A percentile compares a stretch with the other conserved stretches of the same genome.
Evolutionary conservation across 371 early-diverging fungal genomes (phyloP).

Genomic region (Choanephora cucurbitarum): DNA sequence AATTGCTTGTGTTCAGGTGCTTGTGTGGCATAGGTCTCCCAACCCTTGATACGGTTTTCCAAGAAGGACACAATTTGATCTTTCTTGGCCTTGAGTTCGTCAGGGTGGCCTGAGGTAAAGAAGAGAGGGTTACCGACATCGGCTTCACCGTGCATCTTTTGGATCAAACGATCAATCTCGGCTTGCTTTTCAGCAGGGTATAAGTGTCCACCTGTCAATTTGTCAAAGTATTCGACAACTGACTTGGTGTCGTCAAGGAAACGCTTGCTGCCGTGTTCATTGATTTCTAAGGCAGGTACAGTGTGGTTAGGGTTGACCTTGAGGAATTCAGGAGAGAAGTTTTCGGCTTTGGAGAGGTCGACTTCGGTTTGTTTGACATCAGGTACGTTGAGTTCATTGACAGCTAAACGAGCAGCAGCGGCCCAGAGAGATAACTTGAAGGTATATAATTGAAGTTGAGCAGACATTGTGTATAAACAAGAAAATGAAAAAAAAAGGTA

Average conservation of each 20-base stretch:
- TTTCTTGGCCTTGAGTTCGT: slow-evolving; percentile 32
- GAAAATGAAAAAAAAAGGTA: too few species aligned
- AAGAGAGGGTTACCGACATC: slow-evolving; percentile 41
- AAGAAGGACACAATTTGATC: slow-evolving; percentile 25
- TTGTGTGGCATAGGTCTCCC: slow-evolving; percentile 22
- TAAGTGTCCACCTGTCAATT: slow-evolving; percentile 15
- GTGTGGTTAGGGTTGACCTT: slow-evolving; percentile 37
- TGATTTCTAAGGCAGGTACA: slow-evolving; percentile 35
- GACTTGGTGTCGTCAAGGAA: slow-evolving; percentile 23
- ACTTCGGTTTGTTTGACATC: slow-evolving; percentile 29
- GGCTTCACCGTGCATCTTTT: slow-evolving; percentile 31
- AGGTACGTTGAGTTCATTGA: slow-evolving; percentile 28
- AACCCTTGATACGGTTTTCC: slow-evolving; percentile 33
- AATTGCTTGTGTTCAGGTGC: slow-evolving; percentile 27
- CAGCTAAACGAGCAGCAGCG: slow-evolving; percentile 31
- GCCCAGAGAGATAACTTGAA: slow-evolving; percentile 42
- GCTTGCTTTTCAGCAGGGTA: slow-evolving; percentile 15
- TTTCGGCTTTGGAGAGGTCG: slow-evolving; percentile 41
- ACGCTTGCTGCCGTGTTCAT: slow-evolving; percentile 15
- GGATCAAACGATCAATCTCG: slow-evolving; percentile 25
- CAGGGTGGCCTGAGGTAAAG: slow-evolving; percentile 28
- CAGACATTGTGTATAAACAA: slow-evolving; percentile 9
- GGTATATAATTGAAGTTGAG: slow-evolving; percentile 29
- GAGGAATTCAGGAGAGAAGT: slow-evolving; percentile 35
- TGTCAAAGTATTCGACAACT: slow-evolving; percentile 27